These are phyloP conservation scores for Cystobasidiaceae sp. DNA, from an alignment of 1,284 basidiomycete species.

Conservation along the genomic window DNA sequence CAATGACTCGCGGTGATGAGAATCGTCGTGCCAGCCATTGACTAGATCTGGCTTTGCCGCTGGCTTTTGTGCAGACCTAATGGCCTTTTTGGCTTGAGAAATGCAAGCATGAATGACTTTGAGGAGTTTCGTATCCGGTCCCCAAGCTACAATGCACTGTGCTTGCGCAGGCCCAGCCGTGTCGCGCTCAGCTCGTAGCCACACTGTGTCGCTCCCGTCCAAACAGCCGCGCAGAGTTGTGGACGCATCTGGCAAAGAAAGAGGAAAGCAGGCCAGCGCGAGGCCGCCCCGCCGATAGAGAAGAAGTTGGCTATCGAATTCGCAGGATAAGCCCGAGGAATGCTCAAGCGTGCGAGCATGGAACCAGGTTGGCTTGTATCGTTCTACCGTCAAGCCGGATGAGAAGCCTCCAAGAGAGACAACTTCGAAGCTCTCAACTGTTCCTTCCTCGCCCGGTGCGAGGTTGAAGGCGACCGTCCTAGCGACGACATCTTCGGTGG, in stretches of 20 bases:
- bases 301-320: slow-evolving; percentile 31
- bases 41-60: neutral
- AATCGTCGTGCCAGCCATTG: neutral
- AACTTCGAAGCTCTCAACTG: slow-evolving; percentile 13
- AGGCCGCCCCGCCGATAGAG: slow-evolving; percentile 18
- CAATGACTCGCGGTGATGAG: too few relatives aligned
- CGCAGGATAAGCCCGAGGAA: slow-evolving; percentile 12
- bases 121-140: slow-evolving; percentile 12
- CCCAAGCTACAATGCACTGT: slow-evolving; percentile 30
- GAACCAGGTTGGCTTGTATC: slow-evolving; percentile 35
- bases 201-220: slow-evolving; percentile 11
- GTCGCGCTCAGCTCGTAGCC: slow-evolving; percentile 31
- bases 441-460: slow-evolving; percentile 2
- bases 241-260: slow-evolving; percentile 21
- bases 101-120: slow-evolving; percentile 25
- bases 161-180: neutral
- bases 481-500: neutral
- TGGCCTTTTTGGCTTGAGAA: neutral
- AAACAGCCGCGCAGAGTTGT: slow-evolving; percentile 29
- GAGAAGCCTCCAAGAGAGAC: neutral
- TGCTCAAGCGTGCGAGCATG: slow-evolving; percentile 25
- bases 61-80: neutral
- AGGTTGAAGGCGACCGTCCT: slow-evolving; percentile 2
- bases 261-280: slow-evolving; percentile 32
- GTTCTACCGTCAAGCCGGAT: slow-evolving; percentile 32